phyloP scores from a whole-genome alignment of 2,329 filamentous ascomycete genomes.

The Torrubiellomyces zombiae region DNA sequence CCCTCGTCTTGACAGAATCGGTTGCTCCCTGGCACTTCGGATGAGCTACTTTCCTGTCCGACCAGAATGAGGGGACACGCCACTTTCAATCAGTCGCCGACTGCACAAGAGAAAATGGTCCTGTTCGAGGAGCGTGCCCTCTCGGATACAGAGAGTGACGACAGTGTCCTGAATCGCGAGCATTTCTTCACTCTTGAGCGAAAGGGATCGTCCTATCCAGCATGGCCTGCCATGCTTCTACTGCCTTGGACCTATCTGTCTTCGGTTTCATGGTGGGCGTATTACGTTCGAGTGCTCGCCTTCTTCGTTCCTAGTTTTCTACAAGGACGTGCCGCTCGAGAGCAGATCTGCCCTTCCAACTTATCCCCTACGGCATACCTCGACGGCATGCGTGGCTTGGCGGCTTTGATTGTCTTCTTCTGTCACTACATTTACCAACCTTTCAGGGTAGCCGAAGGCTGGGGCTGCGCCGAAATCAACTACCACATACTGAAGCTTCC shows the following conservation, averaged over 20 bases:
- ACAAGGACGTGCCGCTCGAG: slow-evolving; percentile 24
- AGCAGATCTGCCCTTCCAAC: slow-evolving; percentile 22
- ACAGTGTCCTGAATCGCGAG: slow-evolving; percentile 21
- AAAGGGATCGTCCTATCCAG: slow-evolving; percentile 4
- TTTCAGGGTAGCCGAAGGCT: slow-evolving; percentile 34
- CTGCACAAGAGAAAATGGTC: slow-evolving; percentile 26
- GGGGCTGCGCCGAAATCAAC: slow-evolving; percentile 26
- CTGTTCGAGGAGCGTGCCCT: slow-evolving; percentile 26
- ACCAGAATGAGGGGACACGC: slow-evolving; percentile 25
- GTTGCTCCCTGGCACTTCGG: no score
- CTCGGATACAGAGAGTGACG: slow-evolving; percentile 27
- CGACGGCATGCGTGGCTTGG: slow-evolving; percentile 39
- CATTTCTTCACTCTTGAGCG: slow-evolving; percentile 12
- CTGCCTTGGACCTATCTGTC: slow-evolving; percentile 12
- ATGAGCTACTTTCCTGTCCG: slow-evolving; percentile 7
- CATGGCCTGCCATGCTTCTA: slow-evolving; percentile 11
- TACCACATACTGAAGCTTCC: slow-evolving; percentile 33
- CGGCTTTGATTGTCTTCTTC: slow-evolving; percentile 38
- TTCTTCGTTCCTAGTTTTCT: slow-evolving; percentile 38
- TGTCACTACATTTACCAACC: slow-evolving; percentile 39
- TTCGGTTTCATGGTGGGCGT: slow-evolving; percentile 19
- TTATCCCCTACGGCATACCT: slow-evolving; percentile 39
- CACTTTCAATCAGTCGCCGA: slow-evolving; percentile 16
- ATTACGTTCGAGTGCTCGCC: slow-evolving; percentile 20
- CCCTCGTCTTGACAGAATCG: no score